These are phyloP conservation scores for Moesziomyces sp. DNA, from an alignment of 1,284 basidiomycete species.

Conservation along the genomic window DNA sequence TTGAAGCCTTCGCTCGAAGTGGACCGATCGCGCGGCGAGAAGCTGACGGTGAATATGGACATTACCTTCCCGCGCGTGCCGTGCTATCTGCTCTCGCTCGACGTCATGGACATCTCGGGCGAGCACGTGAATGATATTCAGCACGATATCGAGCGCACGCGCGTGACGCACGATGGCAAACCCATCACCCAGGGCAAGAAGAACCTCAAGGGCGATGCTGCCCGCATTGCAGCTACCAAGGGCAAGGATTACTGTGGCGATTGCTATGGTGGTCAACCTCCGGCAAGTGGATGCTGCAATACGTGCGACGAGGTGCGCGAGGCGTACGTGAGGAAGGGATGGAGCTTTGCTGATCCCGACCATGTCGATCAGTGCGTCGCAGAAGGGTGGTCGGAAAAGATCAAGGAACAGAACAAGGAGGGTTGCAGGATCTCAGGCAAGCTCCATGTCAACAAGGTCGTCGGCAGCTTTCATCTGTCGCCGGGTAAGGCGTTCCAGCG, in stretches of 20 bases:
- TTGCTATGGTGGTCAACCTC: constrained; percentile 90
- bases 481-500: constrained; percentile 93
- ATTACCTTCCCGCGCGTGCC: constrained; percentile 96
- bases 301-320: constrained; percentile 93
- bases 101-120: constrained; percentile 98
- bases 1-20: constrained; percentile 69
- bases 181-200: constrained; percentile 48
- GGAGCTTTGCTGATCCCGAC: constrained; percentile 92
- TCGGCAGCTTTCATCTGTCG: constrained; percentile 69
- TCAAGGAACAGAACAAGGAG: constrained; percentile 89
- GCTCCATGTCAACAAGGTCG: constrained; percentile 94
- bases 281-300: constrained; percentile 85
- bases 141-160: constrained; percentile 87
- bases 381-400: constrained; percentile 94
- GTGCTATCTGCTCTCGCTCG: constrained; percentile 80
- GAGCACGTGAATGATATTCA: constrained; percentile 79
- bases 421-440: constrained; percentile 93
- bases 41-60: constrained; percentile 89
- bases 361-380: constrained; percentile 87
- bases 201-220: constrained; percentile 60
- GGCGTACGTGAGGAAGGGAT: constrained; percentile 89
- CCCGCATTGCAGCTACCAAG: constrained; percentile 43
- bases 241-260: constrained; percentile 74
- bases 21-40: constrained; percentile 93
- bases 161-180: constrained; percentile 76